Evolutionary conservation across 2,329 filamentous ascomycete genomes (phyloP).

Genomic region (Alternaria incomplexa): DNA sequence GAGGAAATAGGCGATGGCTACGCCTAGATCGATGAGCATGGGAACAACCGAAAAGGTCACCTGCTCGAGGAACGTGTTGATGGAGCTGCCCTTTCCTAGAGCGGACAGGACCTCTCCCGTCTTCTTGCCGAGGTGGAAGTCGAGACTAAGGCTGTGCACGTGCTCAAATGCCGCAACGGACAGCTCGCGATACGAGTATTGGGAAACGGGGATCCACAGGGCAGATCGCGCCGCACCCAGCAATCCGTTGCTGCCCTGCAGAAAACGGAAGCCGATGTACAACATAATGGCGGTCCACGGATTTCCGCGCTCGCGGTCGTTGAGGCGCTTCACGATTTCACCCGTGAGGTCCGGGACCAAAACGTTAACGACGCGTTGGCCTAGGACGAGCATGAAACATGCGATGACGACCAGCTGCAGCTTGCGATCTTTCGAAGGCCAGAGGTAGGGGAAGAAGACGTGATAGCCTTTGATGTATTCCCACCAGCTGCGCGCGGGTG

Average conservation of each 20-base stretch:
- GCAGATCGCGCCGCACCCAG: slow-evolving; percentile 82
- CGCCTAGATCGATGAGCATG: slow-evolving; percentile 87
- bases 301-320: slow-evolving; percentile 58
- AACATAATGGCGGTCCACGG: slow-evolving; percentile 78
- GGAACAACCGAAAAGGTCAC: slow-evolving; percentile 95
- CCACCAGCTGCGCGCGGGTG: slow-evolving; percentile 91
- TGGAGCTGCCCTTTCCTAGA: slow-evolving; percentile 92
- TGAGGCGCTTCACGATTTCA: slow-evolving; percentile 76
- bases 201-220: slow-evolving; percentile 94
- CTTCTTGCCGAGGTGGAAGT: slow-evolving; percentile 95
- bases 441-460: slow-evolving; percentile 94
- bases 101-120: slow-evolving; percentile 96
- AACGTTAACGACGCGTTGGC: slow-evolving; percentile 85
- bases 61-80: slow-evolving; percentile 96
- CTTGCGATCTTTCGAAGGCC: slow-evolving; percentile 80
- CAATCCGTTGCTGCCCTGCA: slow-evolving; percentile 88
- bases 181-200: slow-evolving; percentile 94
- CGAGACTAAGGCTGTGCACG: slow-evolving; percentile 90
- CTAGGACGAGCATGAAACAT: slow-evolving; percentile 80
- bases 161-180: slow-evolving; percentile 97
- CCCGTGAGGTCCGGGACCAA: slow-evolving; percentile 84
- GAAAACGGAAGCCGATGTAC: slow-evolving; percentile 77
- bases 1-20: slow-evolving; percentile 84
- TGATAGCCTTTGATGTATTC: slow-evolving; percentile 93
- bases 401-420: slow-evolving; percentile 80